Evolutionary conservation across 2,329 filamentous ascomycete genomes (phyloP), one percentile per base, ranked within the genome.

Genomic region (Pyricularia pennisetigena): DNA sequence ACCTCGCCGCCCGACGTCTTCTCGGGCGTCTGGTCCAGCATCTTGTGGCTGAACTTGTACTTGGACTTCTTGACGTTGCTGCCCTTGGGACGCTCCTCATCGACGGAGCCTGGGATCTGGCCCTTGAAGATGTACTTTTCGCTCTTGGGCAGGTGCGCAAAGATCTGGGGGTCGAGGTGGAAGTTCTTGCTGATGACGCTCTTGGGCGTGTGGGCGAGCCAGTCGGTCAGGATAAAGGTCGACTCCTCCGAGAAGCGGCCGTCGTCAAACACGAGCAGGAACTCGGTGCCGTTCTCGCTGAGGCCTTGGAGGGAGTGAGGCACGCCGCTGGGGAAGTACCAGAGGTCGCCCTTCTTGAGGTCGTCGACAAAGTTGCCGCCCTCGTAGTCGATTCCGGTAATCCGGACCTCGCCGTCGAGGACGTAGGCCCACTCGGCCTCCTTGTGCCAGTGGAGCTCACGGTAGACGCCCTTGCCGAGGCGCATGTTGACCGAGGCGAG

Each of bases 111-210:
- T 0, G 90, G 90, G 1, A 83, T 78, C 0, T 85, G 85, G 69
- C 90, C 90, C 72, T 90, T 84, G 81, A 93, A 93, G 75, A 93
- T 93, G 81, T 92, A 93, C 72, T 91, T 90, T 72, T 93, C 85
- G 66, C 82, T 79, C 66, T 85, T 77, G 4, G 90, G 90, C 12
- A 92, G 83, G 70, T 89, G 82, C 20, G 86, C 83, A 73, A 94
- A 93, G 30, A 92, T 81, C 73, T 92, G 86, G 0, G 90, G 86
- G 0, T 86, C 84, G 1, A 93, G 80, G 74, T 91, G 87, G 77
- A 93, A 93, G 79, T 93, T 93, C 76, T 93, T 88, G 41, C 87
- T 82, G 3, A 92, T 82, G 30, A 93, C 89, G 0, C 88, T 86
- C 73, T 89, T 89, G 59, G 90, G 89, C 0, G 89, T 93, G 74